Evolutionary conservation across 2,329 filamentous ascomycete species (phyloP).

Genomic region (Zalaria sp.): DNA sequence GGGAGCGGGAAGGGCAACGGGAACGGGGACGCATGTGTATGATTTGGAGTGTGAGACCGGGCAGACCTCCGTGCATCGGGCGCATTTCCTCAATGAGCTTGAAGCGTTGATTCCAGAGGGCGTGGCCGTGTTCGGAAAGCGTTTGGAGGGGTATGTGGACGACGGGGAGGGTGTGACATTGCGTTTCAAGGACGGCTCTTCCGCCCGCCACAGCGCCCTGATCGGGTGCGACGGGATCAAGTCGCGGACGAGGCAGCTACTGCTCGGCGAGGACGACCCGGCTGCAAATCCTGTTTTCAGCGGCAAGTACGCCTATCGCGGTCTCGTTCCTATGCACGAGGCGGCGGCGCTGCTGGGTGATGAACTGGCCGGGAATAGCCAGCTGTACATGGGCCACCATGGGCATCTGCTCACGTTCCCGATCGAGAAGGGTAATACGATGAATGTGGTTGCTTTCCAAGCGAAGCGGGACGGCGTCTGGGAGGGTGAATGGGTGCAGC

Average conservation of each 20-base stretch:
- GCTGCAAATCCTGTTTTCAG: conserved; percentile 36
- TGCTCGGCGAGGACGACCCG: conserved; percentile 35
- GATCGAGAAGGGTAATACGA: conserved; percentile 11
- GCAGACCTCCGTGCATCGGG: conserved; percentile 28
- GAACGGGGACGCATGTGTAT: conserved; percentile 7
- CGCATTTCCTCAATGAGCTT: conserved; percentile 35
- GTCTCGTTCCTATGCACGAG: conserved; percentile 44
- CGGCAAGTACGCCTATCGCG: conserved; percentile 47
- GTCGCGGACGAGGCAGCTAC: conserved; percentile 35
- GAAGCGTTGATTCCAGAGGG: conserved; percentile 31
- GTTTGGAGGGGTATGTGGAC: conserved; percentile 9
- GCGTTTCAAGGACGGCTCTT: conserved; percentile 30
- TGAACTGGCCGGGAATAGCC: conserved; percentile 33
- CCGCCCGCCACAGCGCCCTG: conserved; percentile 15
- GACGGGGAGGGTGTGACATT: conserved; percentile 15
- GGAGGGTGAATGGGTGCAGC: conserved; percentile 26
- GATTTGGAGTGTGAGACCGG: conserved; percentile 10
- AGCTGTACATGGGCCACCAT: conserved; percentile 19
- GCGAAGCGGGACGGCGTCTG: conserved; percentile 17
- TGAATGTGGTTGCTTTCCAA: conserved; percentile 18
- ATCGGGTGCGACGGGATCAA: conserved; percentile 48
- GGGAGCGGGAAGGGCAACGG: conserved; percentile 17
- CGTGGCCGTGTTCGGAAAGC: conserved; percentile 27
- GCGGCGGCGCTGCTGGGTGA: conserved; percentile 35
- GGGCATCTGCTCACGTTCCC: conserved; percentile 49